These are phyloP conservation scores for Teunomyces stri DNA, from an alignment of 805 yeast genomes.

Conservation along the genomic window DNA sequence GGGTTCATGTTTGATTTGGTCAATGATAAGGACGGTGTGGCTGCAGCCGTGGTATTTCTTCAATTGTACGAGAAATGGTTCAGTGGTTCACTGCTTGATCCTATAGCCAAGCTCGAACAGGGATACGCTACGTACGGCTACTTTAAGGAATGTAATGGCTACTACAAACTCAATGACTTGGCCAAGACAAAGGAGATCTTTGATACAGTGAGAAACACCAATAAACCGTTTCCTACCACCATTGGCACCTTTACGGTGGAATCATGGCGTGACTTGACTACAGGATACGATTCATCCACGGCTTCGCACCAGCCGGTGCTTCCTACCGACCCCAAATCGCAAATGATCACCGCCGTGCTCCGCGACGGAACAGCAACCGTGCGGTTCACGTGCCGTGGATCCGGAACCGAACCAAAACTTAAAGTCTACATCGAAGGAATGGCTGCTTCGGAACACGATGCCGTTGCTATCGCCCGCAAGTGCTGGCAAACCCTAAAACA, in stretches of 20 bases:
- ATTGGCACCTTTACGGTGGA: slow-evolving; percentile 60
- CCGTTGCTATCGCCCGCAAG: slow-evolving; percentile 50
- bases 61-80: slow-evolving; percentile 64
- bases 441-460: slow-evolving; percentile 43
- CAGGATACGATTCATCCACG: slow-evolving; percentile 75
- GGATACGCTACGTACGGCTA: slow-evolving; percentile 72
- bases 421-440: slow-evolving; percentile 87
- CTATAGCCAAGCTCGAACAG: slow-evolving; percentile 50
- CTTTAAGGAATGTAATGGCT: slow-evolving; percentile 83
- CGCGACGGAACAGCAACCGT: slow-evolving; percentile 30
- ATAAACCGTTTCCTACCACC: slow-evolving; percentile 37
- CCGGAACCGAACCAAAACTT: slow-evolving; percentile 95
- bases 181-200: slow-evolving; percentile 55
- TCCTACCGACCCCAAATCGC: slow-evolving; percentile 71
- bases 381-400: slow-evolving; percentile 84
- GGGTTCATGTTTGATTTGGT: slow-evolving; percentile 87
- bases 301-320: slow-evolving; percentile 54
- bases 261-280: slow-evolving; percentile 80
- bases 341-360: slow-evolving; percentile 77
- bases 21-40: slow-evolving; percentile 90
- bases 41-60: slow-evolving; percentile 73
- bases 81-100: slow-evolving; percentile 21
- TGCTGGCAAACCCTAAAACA: slow-evolving; percentile 63
- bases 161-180: slow-evolving; percentile 64
- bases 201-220: slow-evolving; percentile 41